Evolutionary conservation across 164 flowering plant genomes (phyloP).

Genomic region (Dillenia suffruticosa): DNA sequence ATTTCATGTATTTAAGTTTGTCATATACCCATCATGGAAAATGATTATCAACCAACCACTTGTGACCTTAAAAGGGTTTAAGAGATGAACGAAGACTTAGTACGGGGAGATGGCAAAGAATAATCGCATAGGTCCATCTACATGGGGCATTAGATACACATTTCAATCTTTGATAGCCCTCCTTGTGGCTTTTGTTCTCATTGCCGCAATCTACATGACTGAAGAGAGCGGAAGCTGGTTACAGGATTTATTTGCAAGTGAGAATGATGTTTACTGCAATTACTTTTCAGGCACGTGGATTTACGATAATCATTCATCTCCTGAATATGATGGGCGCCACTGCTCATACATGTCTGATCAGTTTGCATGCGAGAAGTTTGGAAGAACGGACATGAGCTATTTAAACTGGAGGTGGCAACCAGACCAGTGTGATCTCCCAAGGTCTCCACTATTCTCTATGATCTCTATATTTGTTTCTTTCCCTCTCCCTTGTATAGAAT

Average conservation of each 20-base stretch:
- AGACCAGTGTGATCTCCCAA: slow-evolving; percentile 72
- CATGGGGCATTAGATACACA: slow-evolving; percentile 33
- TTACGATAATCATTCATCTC: slow-evolving; percentile 61
- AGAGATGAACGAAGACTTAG: too few species aligned
- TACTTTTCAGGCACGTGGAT: slow-evolving; percentile 82
- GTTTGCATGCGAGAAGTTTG: slow-evolving; percentile 79
- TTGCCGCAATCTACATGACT: slow-evolving; percentile 31
- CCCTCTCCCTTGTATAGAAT: too few species aligned
- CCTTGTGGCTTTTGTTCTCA: slow-evolving; percentile 25
- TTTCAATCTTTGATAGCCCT: slow-evolving; percentile 35
- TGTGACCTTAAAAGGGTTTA: too few species aligned
- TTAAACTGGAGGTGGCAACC: slow-evolving; percentile 97
- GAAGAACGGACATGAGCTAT: slow-evolving; percentile 65
- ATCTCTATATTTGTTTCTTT: slow-evolving; percentile 10
- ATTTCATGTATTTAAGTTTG: too few species aligned
- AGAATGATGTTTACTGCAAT: slow-evolving; percentile 30
- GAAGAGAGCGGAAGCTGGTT: slow-evolving; percentile 18
- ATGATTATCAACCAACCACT: too few species aligned
- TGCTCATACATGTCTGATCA: slow-evolving; percentile 86
- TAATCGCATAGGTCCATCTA: too few species aligned
- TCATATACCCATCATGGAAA: too few species aligned
- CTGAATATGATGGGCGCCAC: slow-evolving; percentile 57
- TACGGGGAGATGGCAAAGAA: too few species aligned
- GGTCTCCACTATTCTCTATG: slow-evolving; percentile 26
- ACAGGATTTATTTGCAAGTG: neutral